Conservation (phyloP, 129 eudicot species). For the Flaveria brownii region DNA sequence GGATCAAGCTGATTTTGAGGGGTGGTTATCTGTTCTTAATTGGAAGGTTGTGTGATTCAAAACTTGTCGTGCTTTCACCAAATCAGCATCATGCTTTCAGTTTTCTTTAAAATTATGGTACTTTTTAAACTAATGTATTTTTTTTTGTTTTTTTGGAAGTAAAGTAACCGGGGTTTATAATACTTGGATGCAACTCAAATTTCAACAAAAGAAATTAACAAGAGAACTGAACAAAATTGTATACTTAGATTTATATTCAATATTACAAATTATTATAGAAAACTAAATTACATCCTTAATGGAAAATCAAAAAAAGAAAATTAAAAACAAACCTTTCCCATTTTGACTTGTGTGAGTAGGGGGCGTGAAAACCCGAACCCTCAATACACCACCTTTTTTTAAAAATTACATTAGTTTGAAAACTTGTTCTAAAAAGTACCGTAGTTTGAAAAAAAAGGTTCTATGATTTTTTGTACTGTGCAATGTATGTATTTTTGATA, state of each 20-base stretch:
- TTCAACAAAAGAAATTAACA: background rate
- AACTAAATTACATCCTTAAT: background rate
- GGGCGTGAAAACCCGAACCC: background rate
- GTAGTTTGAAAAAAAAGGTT: background rate
- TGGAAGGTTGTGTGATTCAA: constrained; percentile 67
- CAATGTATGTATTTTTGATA: constrained; percentile 18
- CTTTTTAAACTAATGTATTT: background rate
- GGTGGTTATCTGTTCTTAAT: constrained; percentile 78
- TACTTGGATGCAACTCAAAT: background rate
- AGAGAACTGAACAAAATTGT: background rate
- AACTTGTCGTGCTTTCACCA: constrained; percentile 17
- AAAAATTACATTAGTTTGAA: background rate
- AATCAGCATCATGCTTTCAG: constrained; percentile 6
- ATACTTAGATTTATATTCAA: background rate
- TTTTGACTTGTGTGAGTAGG: background rate
- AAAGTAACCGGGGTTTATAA: background rate
- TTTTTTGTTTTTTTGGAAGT: background rate
- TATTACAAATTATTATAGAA: background rate
- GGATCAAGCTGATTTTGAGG: constrained; percentile 91
- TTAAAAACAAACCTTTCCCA: background rate
- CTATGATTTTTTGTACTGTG: background rate
- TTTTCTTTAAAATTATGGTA: background rate
- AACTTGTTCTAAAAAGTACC: background rate
- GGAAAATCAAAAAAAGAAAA: background rate
- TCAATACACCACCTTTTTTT: background rate